These are phyloP conservation scores for Gossypium schwendimanii DNA, from an alignment of 441 rosid genomes.

Conservation along the genomic window DNA sequence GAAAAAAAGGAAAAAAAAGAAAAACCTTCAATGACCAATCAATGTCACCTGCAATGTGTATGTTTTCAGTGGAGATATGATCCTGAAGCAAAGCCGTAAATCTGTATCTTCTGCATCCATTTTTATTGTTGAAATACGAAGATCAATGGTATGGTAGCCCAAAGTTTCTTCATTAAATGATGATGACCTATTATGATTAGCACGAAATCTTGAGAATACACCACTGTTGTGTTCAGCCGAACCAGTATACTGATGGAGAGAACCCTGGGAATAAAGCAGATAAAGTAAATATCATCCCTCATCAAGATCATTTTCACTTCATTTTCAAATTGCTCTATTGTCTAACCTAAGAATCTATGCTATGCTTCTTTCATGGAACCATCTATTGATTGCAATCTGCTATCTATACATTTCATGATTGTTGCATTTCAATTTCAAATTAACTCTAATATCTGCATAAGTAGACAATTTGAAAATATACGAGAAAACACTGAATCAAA, in stretches of 20 bases:
- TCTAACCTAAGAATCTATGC: neutral
- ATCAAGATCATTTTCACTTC: neutral
- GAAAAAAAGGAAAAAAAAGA: neutral
- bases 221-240: constrained; percentile 55
- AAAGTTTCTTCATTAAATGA: constrained; percentile 54
- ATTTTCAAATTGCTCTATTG: neutral
- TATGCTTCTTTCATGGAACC: neutral
- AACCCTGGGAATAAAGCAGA: constrained; percentile 41
- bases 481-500: neutral
- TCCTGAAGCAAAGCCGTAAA: constrained; percentile 84
- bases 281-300: constrained; percentile 15
- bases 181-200: constrained; percentile 51
- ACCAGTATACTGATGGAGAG: constrained; percentile 49
- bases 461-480: neutral
- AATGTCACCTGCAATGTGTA: constrained; percentile 75
- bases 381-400: neutral
- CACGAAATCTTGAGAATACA: constrained; percentile 69
- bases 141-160: constrained; percentile 53
- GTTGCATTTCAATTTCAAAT: neutral
- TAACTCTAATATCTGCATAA: neutral
- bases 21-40: constrained; percentile 3
- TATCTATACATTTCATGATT: neutral
- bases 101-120: constrained; percentile 74
- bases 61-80: constrained; percentile 69
- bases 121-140: constrained; percentile 64